Evolutionary conservation across 2,329 filamentous ascomycete genomes (phyloP), one percentile per base, ranked within the genome.

Genomic region (Sclerotinia minor): DNA sequence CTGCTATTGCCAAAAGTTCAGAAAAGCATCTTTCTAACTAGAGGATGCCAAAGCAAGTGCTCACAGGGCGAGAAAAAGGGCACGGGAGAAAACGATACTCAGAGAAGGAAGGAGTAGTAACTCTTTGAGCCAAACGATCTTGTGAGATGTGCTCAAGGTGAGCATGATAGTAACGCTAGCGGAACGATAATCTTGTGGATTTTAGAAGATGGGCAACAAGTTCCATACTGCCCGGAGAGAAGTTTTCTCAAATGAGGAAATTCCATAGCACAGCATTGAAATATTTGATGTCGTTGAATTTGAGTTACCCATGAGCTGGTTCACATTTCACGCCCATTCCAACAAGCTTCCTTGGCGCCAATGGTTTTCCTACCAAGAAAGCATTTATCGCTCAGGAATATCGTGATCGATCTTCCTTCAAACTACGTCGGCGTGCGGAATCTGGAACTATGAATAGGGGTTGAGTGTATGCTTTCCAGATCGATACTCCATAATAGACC

Each of bases 341-440:
- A 58, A 66, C 64, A 66, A 66, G 64, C 32, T 53, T 60, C 44
- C 64, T 66, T 60, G 54, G 64, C 64, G 54, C 54, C 32, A 60
- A 60, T 60, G n/a, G 26, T 50, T 54, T 24, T 60, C 24, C 53
- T 19, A 38, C 45, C 59, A 61, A 61, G 13, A 15, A 41, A 41
- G 38, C 38, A 41, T 41, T 41, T 15, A 41, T n/a, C 26, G 29
- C 3, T 11, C 19, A 19, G 17, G 17, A 21, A 19, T 32, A 15
- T 15, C 2, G 15, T 32, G 38, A 44, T 21, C 24, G 17, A 59
- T 47, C 19, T 21, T 59, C 19, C 58, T 24, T 19, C 6, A 2
- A n/a, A 21, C 21, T n/a, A 47, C 19, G 19, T 60, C 41, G 19
- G 44, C 21, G n/a, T 4, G n/a, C 8, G 24, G 17, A 26, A 44